Conservation (phyloP, 805 yeast species). For the Ogataea sp. region DNA sequence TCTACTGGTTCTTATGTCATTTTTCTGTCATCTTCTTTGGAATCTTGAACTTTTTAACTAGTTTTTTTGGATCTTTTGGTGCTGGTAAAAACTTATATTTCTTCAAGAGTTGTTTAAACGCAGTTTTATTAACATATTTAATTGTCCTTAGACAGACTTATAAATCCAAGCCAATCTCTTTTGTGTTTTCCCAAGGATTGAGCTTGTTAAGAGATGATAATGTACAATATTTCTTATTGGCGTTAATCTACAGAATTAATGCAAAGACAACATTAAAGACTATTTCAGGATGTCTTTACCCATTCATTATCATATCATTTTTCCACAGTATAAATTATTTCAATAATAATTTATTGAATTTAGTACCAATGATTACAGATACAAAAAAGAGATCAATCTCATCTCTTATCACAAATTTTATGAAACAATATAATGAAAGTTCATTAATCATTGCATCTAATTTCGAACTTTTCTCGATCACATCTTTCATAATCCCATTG, state of each 20-base stretch:
- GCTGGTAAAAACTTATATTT: conserved; percentile 24
- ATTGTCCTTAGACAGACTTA: conserved; percentile 57
- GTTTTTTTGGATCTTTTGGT: conserved; percentile 30
- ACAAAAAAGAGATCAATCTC: conserved; percentile 19
- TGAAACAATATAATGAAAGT: conserved; percentile 32
- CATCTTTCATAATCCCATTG: conserved; percentile 31
- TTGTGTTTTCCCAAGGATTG: conserved; percentile 18
- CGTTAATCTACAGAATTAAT: conserved; percentile 29
- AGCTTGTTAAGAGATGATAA: conserved; percentile 45
- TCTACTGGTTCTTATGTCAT: conserved; percentile 67
- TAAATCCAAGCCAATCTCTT: conserved; percentile 28
- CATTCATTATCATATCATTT: conserved; percentile 54
- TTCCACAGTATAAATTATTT: conserved; percentile 59
- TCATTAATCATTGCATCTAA: conserved; percentile 37
- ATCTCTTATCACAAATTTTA: conserved; percentile 23
- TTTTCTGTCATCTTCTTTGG: conserved; percentile 38
- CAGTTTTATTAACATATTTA: conserved; percentile 50
- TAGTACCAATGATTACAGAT: conserved; percentile 29
- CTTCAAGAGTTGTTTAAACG: conserved; percentile 36
- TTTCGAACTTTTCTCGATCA: conserved; percentile 34
- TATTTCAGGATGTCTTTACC: conserved; percentile 36
- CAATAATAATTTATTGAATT: conserved; percentile 46
- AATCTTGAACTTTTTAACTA: conserved; percentile 27
- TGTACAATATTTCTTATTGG: conserved; percentile 48
- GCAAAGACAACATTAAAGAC: conserved; percentile 16